phyloP scores from a whole-genome alignment of 148 eudicot species.

The Rhododendron vialii region DNA sequence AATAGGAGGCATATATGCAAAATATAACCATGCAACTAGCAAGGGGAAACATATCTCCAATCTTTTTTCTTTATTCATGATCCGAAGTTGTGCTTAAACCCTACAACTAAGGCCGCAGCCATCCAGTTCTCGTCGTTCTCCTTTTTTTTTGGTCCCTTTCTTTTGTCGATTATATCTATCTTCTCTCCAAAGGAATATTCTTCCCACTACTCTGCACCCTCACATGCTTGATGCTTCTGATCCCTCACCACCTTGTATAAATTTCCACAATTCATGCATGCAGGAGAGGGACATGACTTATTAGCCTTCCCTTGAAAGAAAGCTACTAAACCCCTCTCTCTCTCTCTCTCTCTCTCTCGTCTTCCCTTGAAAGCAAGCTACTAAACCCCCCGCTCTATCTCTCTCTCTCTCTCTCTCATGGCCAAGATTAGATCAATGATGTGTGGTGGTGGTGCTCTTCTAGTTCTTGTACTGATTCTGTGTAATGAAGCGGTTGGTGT shows the following conservation, averaged over 20 bases:
- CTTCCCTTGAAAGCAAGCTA: too few species aligned
- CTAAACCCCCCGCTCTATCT: background rate
- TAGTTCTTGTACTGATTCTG: background rate
- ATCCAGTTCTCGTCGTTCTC: too few species aligned
- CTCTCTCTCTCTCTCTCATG: background rate
- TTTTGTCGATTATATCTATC: too few species aligned
- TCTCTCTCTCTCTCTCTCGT: background rate
- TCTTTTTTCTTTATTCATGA: too few species aligned
- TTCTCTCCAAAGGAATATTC: slow-evolving; percentile 9
- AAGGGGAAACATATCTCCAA: too few species aligned
- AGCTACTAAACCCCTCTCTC: background rate
- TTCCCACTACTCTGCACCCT: slow-evolving; percentile 17
- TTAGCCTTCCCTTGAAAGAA: background rate
- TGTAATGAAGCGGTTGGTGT: background rate
- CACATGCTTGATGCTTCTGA: background rate
- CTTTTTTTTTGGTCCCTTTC: too few species aligned
- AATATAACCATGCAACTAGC: too few species aligned
- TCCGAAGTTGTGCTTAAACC: too few species aligned
- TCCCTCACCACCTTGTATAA: slow-evolving; percentile 9
- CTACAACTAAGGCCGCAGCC: too few species aligned
- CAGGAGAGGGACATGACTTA: background rate
- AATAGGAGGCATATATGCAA: too few species aligned
- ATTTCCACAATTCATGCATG: slow-evolving; percentile 7
- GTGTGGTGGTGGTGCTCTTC: background rate
- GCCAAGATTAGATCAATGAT: background rate